These are phyloP conservation scores for Arthroderma uncinatum DNA, from an alignment of 2,329 filamentous ascomycete genomes.

Conservation along the genomic window DNA sequence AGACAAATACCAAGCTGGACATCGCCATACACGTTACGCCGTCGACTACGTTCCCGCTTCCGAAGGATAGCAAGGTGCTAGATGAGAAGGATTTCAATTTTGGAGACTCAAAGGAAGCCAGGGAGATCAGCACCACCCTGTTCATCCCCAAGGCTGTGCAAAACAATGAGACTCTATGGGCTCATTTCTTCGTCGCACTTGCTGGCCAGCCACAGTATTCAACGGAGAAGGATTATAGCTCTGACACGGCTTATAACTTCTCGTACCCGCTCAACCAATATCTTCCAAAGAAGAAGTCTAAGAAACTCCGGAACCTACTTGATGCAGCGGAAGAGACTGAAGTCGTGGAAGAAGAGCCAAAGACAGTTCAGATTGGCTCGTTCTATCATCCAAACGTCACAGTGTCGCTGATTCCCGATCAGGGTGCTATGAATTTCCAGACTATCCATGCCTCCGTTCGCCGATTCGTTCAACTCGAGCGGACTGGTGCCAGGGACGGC, in stretches of 20 bases:
- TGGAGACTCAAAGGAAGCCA: constrained; percentile 66
- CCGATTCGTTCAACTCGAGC: constrained; percentile 68
- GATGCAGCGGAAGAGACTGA: constrained; percentile 38
- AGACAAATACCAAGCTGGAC: constrained; percentile 64
- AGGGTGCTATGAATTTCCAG: constrained; percentile 57
- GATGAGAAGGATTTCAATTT: constrained; percentile 70
- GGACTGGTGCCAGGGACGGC: constrained; percentile 67
- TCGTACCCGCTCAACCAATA: constrained; percentile 78
- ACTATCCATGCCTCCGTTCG: constrained; percentile 61
- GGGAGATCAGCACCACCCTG: constrained; percentile 66
- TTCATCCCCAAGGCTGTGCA: constrained; percentile 68
- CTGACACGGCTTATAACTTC: constrained; percentile 69
- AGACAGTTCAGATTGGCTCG: constrained; percentile 61
- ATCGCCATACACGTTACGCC: constrained; percentile 75
- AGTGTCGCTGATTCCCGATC: constrained; percentile 71
- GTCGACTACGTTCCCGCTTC: constrained; percentile 54
- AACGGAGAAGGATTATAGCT: constrained; percentile 57
- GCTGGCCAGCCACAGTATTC: constrained; percentile 68
- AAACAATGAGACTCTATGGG: constrained; percentile 87
- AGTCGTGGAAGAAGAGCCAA: constrained; percentile 43
- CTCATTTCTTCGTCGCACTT: constrained; percentile 81
- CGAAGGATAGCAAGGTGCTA: constrained; percentile 55
- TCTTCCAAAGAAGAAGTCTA: constrained; percentile 77
- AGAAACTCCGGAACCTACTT: constrained; percentile 79
- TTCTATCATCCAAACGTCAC: constrained; percentile 96